A percentile compares a stretch with the other conserved stretches of the same genome.
phyloP scores from a whole-genome alignment of 805 yeast species.

The Zygosaccharomyces pseudorouxii region DNA sequence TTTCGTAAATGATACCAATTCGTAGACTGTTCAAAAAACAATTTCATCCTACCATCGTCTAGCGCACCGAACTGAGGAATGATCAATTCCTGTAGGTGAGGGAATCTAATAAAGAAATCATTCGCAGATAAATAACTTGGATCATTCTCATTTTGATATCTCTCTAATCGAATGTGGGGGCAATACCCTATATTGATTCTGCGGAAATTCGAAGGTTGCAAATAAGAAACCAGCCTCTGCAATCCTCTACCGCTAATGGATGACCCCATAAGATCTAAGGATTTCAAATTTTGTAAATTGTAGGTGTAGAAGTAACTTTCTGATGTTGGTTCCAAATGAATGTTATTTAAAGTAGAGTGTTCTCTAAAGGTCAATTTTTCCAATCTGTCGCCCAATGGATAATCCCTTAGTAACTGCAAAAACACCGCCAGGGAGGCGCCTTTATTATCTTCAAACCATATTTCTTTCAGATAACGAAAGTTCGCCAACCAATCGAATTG shows the following conservation, averaged over 20 bases:
- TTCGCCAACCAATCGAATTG: conserved; percentile 25
- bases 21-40: conserved; percentile 14
- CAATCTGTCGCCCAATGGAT: conserved; percentile 18
- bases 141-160: conserved; percentile 7
- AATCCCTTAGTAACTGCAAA: conserved; percentile 14
- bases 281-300: conserved; percentile 19
- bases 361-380: conserved; percentile 31
- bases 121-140: conserved; percentile 14
- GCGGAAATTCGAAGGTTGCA: conserved; percentile 11
- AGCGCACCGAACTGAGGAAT: conserved; percentile 28
- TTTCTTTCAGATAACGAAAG: conserved; percentile 19
- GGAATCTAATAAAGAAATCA: conserved; percentile 12
- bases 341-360: conserved; percentile 9
- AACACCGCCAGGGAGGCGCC: conserved; percentile 20
- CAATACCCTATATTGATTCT: conserved; percentile 31
- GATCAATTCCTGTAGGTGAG: conserved; percentile 21
- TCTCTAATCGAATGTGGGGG: conserved; percentile 18
- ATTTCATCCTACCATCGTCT: conserved; percentile 18
- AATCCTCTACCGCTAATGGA: conserved; percentile 29
- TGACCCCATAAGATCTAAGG: conserved; percentile 30
- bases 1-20: conserved; percentile 16
- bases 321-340: conserved; percentile 15
- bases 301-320: conserved; percentile 12
- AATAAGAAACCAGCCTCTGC: conserved; percentile 13
- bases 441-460: conserved; percentile 33